phyloP scores from a whole-genome alignment of 305 asterid genomes.

The Fraxinus platypoda region DNA sequence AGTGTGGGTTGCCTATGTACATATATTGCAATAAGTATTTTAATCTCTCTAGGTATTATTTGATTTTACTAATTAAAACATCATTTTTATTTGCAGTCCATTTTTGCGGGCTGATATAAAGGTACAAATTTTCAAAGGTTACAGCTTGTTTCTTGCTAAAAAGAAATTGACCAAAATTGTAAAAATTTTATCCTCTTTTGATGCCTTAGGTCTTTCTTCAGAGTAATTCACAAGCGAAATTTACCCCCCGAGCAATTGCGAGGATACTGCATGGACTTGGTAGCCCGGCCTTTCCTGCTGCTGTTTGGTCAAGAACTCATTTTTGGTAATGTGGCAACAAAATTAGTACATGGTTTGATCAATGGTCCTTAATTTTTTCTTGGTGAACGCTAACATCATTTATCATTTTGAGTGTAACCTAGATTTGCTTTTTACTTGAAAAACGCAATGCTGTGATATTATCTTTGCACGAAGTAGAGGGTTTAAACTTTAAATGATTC shows the following conservation, averaged over 20 bases:
- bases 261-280: slow-evolving; percentile 88
- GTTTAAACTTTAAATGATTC: slow-evolving; percentile 9
- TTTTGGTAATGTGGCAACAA: slow-evolving; percentile 62
- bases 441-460: not conserved
- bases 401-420: not conserved
- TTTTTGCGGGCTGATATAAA: slow-evolving; percentile 87
- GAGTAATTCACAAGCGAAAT: slow-evolving; percentile 76
- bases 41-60: not conserved
- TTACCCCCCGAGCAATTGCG: slow-evolving; percentile 91
- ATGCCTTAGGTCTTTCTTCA: slow-evolving; percentile 79
- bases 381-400: not conserved
- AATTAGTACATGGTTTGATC: not conserved
- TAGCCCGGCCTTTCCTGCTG: slow-evolving; percentile 87
- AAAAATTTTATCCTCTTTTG: slow-evolving; percentile 25
- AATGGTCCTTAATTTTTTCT: not conserved
- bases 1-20: not conserved
- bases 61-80: slow-evolving; percentile 28
- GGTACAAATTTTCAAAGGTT: slow-evolving; percentile 36
- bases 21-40: not conserved
- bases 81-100: slow-evolving; percentile 56
- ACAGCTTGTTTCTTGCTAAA: slow-evolving; percentile 5
- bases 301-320: slow-evolving; percentile 92
- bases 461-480: slow-evolving; percentile 1
- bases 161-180: slow-evolving; percentile 14
- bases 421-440: not conserved